phyloP scores from a whole-genome alignment of 225 moss, liverwort and hornwort genomes.

The Asterella californica region DNA sequence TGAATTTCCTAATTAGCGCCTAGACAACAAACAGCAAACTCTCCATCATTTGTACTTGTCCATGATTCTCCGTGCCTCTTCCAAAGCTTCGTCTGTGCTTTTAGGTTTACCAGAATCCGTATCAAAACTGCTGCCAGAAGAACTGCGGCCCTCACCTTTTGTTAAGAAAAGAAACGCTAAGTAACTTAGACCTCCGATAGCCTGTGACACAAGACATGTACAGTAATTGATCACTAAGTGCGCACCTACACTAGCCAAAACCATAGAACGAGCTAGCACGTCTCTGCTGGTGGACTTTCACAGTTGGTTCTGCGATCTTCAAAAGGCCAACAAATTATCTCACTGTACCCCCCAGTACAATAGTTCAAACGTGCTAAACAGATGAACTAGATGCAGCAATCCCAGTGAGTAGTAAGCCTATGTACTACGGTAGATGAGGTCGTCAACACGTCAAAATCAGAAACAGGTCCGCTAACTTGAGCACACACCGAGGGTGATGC shows the following conservation, averaged over 20 bases:
- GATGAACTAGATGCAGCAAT: not conserved
- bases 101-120: slow-evolving; percentile 45
- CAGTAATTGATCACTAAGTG: not conserved
- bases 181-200: slow-evolving; percentile 70
- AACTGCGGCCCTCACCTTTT: slow-evolving; percentile 53
- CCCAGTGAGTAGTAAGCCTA: not conserved
- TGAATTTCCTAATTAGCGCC: not conserved
- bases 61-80: slow-evolving; percentile 88
- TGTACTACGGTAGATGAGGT: not conserved
- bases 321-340: not conserved
- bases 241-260: not conserved
- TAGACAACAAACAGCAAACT: not conserved
- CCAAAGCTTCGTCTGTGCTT: slow-evolving; percentile 56
- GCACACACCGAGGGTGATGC: too few relatives aligned
- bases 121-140: slow-evolving; percentile 40
- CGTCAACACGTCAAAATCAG: not conserved
- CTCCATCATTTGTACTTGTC: slow-evolving; percentile 63
- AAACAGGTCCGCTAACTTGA: not conserved
- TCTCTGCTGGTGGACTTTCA: not conserved
- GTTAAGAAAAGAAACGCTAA: slow-evolving; percentile 57
- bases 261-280: not conserved
- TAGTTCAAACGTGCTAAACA: not conserved
- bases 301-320: not conserved
- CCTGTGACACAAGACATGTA: slow-evolving; percentile 52
- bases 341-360: not conserved